Conservation (phyloP, 306 rosid genomes). For the Vigna reflexopilosa region DNA sequence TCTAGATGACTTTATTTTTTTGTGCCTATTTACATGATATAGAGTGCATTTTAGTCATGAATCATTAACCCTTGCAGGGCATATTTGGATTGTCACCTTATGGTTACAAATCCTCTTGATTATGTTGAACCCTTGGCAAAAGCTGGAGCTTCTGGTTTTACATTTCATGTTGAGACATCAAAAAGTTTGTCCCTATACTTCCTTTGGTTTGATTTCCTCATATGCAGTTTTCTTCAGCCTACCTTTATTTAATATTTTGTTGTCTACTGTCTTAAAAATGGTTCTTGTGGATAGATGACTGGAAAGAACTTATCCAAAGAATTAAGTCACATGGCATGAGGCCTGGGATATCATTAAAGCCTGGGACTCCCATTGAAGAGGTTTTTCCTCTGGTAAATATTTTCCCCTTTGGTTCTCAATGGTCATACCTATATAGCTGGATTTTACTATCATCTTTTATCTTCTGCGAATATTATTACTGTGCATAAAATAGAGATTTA, state of each 20-base stretch:
- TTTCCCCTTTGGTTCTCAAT: conserved; percentile 9
- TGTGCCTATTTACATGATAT: conserved; percentile 8
- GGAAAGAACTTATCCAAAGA: conserved; percentile 76
- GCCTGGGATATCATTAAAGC: conserved; percentile 87
- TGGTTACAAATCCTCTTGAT: conserved; percentile 95
- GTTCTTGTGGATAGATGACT: conserved; percentile 64
- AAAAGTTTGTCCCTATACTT: conserved; percentile 62
- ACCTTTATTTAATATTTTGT: conserved; percentile 12
- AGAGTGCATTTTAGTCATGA: conserved; percentile 23
- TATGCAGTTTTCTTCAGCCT: background rate
- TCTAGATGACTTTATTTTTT: conserved; percentile 7
- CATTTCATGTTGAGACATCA: conserved; percentile 87
- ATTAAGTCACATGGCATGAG: conserved; percentile 79
- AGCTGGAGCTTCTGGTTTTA: conserved; percentile 98
- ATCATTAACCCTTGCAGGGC: conserved; percentile 59
- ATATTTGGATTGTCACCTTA: conserved; percentile 95
- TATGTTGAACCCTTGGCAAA: conserved; percentile 83
- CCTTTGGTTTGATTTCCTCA: conserved; percentile 17
- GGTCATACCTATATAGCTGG: conserved; percentile 12
- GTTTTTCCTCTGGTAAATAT: conserved; percentile 82
- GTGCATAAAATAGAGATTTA: conserved; percentile 9
- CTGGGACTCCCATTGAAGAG: conserved; percentile 81
- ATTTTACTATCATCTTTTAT: conserved; percentile 10
- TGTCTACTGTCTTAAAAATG: conserved; percentile 34
- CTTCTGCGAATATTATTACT: background rate